Evolutionary conservation across 805 yeast genomes (phyloP), one percentile per base, ranked within the genome.

Genomic region (Candida arabinofermentans): DNA sequence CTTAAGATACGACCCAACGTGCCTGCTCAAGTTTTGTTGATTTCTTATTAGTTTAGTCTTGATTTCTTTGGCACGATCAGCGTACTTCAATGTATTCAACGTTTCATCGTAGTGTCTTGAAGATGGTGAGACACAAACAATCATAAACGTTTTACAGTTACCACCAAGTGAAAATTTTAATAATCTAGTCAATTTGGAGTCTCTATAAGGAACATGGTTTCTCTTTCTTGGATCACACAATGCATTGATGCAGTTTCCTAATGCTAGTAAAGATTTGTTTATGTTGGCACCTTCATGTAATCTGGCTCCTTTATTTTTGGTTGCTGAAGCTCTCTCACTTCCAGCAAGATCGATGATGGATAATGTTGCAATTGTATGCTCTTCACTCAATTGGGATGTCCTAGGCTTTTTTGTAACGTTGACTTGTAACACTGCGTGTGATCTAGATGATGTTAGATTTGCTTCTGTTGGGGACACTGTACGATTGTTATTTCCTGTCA

Each of bases 231-330:
- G 77, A 50, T 83, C 89, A 64, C 96, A 86, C 33, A 90, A 68
- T 1, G 97, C 96, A 61, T 88, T 89, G 47, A 91, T 90, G 62
- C 97, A 91, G 57, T 89, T 90, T 0, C 97, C 98, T 35, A 91
- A 70, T 0, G 98, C 96, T 37, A 91, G 64, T 34, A 91, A 67
- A 0, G 96, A 88, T 58, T 81, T 79, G 66, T 91, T 91, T 57
- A 91, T 91, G 59, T 87, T 87, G 12, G 97, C 98, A 22, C 98
- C 97, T 61, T 91, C 98, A 42, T 78, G 76, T 12, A 91, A 70
- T 37, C 96, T 66, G 24, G 72, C 76, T 0, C 98, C 98, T 35
- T 88, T 64, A 60, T 91, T 91, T 50, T 77, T 79, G 0, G 98
- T 89, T 0, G 93, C 84, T 0, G 93, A 81, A 0, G 98, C 98